phyloP scores from a whole-genome alignment of 306 rosid genomes.

The Prunus armeniaca region DNA sequence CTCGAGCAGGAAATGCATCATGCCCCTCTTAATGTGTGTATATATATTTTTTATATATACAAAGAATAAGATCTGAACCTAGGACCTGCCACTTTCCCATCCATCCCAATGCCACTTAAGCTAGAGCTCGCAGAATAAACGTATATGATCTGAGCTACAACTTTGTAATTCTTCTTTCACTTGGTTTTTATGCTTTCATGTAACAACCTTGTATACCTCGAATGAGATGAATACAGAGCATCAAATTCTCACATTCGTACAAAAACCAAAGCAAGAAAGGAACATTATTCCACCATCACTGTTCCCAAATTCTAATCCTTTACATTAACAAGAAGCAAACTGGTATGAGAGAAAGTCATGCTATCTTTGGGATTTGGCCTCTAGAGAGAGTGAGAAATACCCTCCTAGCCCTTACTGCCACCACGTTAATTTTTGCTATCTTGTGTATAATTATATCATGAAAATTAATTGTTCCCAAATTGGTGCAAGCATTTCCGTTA shows the following conservation, averaged over 20 bases:
- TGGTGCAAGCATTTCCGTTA: neutral
- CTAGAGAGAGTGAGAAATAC: neutral
- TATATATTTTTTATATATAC: too few species aligned
- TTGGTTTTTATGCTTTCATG: neutral
- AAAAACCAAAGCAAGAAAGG: neutral
- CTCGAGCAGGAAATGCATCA: too few species aligned
- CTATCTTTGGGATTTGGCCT: neutral
- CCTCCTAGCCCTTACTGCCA: neutral
- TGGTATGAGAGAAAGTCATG: neutral
- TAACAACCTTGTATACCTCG: neutral
- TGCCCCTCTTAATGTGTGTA: too few species aligned
- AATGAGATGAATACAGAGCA: neutral
- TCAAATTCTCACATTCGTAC: too few species aligned
- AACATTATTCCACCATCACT: neutral
- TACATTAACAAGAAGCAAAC: too few species aligned
- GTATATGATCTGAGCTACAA: too few species aligned
- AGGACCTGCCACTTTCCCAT: too few species aligned
- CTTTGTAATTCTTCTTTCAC: neutral
- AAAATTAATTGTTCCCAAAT: neutral
- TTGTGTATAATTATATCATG: neutral
- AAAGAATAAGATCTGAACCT: too few species aligned
- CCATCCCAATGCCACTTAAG: too few species aligned
- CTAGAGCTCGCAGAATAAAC: too few species aligned
- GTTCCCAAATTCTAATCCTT: neutral
- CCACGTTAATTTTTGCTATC: neutral